Evolutionary conservation across 306 rosid genomes (phyloP), one percentile per base, ranked within the genome.

Genomic region (Leucaena leucocephala): DNA sequence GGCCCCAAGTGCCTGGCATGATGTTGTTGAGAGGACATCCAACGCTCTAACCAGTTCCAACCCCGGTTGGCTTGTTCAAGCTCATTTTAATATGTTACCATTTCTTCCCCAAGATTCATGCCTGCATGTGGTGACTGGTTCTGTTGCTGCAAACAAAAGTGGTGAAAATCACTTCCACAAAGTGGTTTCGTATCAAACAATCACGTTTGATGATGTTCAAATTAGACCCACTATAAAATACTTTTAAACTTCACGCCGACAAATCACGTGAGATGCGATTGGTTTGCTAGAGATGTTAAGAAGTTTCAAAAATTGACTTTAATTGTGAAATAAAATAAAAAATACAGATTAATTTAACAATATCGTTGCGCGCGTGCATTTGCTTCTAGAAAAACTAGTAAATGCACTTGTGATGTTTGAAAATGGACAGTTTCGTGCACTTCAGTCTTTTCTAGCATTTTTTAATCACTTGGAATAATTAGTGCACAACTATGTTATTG

Each of bases 41-140:
- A 95, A 48, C 87, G 83, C 64, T 95, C 97, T 14, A 95, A 87
- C 97, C 96, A 93, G 76, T 90, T 91, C 97, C 98, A 92, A 64
- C 91, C 96, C 89, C 90, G 64, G 39, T 91, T 89, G 36, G 85
- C 83, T 72, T 85, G 87, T n/a, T 87, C 96, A 1, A 49, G 73
- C 48, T 80, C 90, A 22, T 64, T 48, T 19, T 15, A 59, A 63
- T 80, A 76, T 35, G 75, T 75, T 71, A 77, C 87, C 66, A 78
- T 68, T 8, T 86, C 89, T 12, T 77, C 83, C 7, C 43, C 81
- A 36, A 33, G 6, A 11, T 67, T 61, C 19, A 75, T 82, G 9
- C 75, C 83, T 1, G 89, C 19, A 4, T 82, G 84, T 57, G 82
- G 65, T 17, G 83, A 63, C n/a, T 84, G 91, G 44, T 86, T 88